A percentile compares a stretch with the other conserved stretches of the same genome.
Evolutionary conservation across 106 monocot genomes (phyloP).

Genomic region (Dendrobium chrysotoxum): DNA sequence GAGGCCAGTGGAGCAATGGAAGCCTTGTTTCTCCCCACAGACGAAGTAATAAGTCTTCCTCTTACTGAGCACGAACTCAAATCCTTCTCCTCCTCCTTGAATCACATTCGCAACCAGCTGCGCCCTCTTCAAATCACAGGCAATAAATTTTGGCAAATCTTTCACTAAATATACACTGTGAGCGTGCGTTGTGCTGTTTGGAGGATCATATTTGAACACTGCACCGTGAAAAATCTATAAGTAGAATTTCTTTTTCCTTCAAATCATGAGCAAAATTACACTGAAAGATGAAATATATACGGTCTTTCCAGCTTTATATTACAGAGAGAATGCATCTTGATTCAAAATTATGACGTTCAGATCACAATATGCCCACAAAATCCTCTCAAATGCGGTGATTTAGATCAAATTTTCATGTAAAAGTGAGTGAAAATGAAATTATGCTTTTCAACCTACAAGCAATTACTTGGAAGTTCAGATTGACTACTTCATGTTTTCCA

Average conservation of each 20-base stretch:
- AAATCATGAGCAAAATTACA: not conserved
- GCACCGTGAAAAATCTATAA: not conserved
- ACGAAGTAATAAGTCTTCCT: conserved; percentile 56
- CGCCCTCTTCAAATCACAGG: conserved; percentile 44
- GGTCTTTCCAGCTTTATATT: too few relatives aligned
- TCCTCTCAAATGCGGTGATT: too few relatives aligned
- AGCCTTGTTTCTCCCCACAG: conserved; percentile 42
- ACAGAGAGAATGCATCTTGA: too few relatives aligned
- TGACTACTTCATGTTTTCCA: too few relatives aligned
- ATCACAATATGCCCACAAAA: too few relatives aligned
- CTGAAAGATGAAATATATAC: not conserved
- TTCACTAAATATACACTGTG: conserved; percentile 61
- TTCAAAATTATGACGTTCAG: too few relatives aligned
- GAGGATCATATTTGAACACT: conserved; percentile 76
- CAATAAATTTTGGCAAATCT: conserved; percentile 19
- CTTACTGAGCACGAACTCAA: conserved; percentile 44
- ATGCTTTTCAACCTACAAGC: too few relatives aligned
- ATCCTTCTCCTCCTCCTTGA: conserved; percentile 43
- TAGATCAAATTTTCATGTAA: too few relatives aligned
- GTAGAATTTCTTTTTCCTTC: not conserved
- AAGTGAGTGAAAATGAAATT: too few relatives aligned
- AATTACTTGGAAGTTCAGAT: too few relatives aligned
- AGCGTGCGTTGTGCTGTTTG: conserved; percentile 32
- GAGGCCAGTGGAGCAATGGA: conserved; percentile 50
- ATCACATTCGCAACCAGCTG: conserved; percentile 30